These are phyloP conservation scores for Solanum hybrid DNA, from an alignment of 305 asterid genomes.

Conservation along the genomic window DNA sequence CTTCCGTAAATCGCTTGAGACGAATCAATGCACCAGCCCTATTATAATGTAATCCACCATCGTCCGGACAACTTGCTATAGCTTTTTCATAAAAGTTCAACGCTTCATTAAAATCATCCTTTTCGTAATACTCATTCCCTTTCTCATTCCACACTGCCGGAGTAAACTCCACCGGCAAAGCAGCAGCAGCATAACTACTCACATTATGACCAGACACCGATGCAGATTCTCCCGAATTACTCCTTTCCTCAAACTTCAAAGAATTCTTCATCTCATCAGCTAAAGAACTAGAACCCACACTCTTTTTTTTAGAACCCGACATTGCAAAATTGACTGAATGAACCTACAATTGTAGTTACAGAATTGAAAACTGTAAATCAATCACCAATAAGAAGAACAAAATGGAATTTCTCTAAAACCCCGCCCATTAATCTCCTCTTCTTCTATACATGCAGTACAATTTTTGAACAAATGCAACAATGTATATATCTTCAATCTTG, in stretches of 20 bases:
- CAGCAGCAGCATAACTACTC: no score
- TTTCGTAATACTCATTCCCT: slow-evolving; percentile 58
- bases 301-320: not conserved
- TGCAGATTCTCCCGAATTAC: slow-evolving; percentile 28
- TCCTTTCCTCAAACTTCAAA: not conserved
- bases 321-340: not conserved
- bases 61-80: slow-evolving; percentile 42
- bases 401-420: not conserved
- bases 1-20: slow-evolving; percentile 40
- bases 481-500: not conserved
- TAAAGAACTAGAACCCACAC: slow-evolving; percentile 14
- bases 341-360: not conserved
- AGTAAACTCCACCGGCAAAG: slow-evolving; percentile 17
- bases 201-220: slow-evolving; percentile 45
- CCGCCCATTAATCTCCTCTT: not conserved
- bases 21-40: slow-evolving; percentile 75
- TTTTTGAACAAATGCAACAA: not conserved
- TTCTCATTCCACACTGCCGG: slow-evolving; percentile 54
- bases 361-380: not conserved
- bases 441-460: not conserved
- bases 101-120: slow-evolving; percentile 54
- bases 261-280: slow-evolving; percentile 46
- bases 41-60: slow-evolving; percentile 60
- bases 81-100: slow-evolving; percentile 63
- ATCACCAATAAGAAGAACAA: not conserved